A percentile compares a stretch with the other conserved stretches of the same genome.
These are phyloP conservation scores for Tricholomella constricta DNA, from an alignment of 768 basidiomycete genomes.

Conservation along the genomic window DNA sequence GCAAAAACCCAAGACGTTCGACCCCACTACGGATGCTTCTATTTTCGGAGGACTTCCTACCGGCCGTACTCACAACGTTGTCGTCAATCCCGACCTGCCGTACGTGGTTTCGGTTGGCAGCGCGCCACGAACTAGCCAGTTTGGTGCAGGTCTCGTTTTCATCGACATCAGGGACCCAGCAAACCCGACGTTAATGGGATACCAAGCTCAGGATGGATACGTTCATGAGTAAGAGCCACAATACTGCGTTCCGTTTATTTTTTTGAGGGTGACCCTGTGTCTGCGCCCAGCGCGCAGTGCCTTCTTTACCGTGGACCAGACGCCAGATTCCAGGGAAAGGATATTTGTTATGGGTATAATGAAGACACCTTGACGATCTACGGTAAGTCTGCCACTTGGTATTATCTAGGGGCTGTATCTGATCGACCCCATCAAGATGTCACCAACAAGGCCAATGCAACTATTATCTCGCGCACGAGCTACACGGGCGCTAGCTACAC, in stretches of 20 bases:
- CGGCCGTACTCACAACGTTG: slow-evolving; percentile 31
- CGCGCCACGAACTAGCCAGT: slow-evolving; percentile 21
- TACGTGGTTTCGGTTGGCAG: slow-evolving; percentile 29
- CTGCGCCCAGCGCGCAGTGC: slow-evolving; percentile 24
- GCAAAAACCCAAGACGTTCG: slow-evolving; percentile 22
- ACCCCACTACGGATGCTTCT: slow-evolving; percentile 17
- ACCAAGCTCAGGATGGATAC: slow-evolving; percentile 28
- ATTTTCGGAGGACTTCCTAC: slow-evolving; percentile 21
- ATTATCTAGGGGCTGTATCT: background rate
- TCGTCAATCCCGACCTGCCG: slow-evolving; percentile 20
- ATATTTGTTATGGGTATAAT: slow-evolving; percentile 34
- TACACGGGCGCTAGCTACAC: slow-evolving; percentile 33
- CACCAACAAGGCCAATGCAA: slow-evolving; percentile 20
- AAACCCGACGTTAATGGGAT: slow-evolving; percentile 24
- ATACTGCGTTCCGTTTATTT: background rate
- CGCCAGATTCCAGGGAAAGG: slow-evolving; percentile 27
- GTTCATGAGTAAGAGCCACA: slow-evolving; percentile 24
- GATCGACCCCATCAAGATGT: slow-evolving; percentile 21
- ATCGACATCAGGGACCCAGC: slow-evolving; percentile 29
- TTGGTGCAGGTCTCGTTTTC: slow-evolving; percentile 28
- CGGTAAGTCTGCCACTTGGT: background rate
- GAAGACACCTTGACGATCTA: slow-evolving; percentile 32
- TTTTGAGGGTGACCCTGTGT: background rate
- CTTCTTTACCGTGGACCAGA: slow-evolving; percentile 32
- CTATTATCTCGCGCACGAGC: slow-evolving; percentile 28